These are phyloP conservation scores for Penstemon davidsonii DNA, from an alignment of 257 asterid genomes.

Conservation along the genomic window DNA sequence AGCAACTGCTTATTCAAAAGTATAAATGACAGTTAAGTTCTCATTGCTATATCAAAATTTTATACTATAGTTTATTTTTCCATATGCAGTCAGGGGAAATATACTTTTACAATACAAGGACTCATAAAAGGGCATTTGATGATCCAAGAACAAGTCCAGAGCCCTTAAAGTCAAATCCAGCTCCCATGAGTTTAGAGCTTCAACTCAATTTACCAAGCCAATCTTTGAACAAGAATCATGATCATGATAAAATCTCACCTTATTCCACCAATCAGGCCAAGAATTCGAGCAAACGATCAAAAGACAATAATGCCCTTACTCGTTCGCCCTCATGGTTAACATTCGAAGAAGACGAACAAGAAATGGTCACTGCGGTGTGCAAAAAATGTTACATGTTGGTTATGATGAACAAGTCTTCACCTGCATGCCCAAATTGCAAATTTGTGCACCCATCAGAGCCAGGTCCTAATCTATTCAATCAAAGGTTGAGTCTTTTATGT, in stretches of 20 bases:
- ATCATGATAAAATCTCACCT: conserved; percentile 7
- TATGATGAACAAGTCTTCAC: conserved; percentile 67
- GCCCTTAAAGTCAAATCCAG: conserved; percentile 20
- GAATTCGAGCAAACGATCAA: conserved; percentile 8
- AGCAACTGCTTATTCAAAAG: background rate
- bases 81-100: conserved; percentile 63
- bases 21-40: background rate
- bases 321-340: conserved; percentile 63
- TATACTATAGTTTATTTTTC: background rate
- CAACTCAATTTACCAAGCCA: conserved; percentile 64
- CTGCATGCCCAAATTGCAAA: conserved; percentile 80
- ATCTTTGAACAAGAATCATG: conserved; percentile 31
- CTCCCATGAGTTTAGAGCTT: conserved; percentile 65
- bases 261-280: conserved; percentile 1
- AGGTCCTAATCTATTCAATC: conserved; percentile 30
- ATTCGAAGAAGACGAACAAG: conserved; percentile 56
- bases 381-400: conserved; percentile 73
- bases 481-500: conserved; percentile 38
- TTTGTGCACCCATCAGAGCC: conserved; percentile 53
- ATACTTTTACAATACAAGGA: conserved; percentile 57
- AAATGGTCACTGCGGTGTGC: conserved; percentile 82
- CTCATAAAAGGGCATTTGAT: conserved; percentile 43
- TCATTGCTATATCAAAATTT: background rate
- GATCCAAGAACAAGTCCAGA: conserved; percentile 46
- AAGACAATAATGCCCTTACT: conserved; percentile 21